phyloP scores from a whole-genome alignment of 139 green algal species.

The Pleodorina starrii region DNA sequence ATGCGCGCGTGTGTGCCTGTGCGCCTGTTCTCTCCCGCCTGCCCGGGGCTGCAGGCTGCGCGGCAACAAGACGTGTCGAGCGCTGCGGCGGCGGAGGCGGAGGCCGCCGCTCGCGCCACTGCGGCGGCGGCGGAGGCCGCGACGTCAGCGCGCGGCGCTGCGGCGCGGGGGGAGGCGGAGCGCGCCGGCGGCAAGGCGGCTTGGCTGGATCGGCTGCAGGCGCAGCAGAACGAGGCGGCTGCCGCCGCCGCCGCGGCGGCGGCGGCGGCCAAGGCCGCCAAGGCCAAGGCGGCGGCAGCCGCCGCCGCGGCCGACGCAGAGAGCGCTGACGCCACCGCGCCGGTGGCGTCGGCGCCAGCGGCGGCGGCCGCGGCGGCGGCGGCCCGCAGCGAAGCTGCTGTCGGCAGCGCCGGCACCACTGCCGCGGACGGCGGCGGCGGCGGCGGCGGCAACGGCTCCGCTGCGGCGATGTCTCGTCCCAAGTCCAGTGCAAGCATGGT shows the following conservation, averaged over 20 bases:
- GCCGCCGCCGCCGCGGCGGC: not conserved
- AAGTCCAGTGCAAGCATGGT: slow-evolving; percentile 6
- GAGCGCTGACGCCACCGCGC: not conserved
- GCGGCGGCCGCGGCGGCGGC: not conserved
- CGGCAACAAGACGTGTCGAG: too few relatives aligned
- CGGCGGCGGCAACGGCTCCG: not conserved
- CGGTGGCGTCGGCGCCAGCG: not conserved
- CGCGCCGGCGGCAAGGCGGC: not conserved
- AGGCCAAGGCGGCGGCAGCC: not conserved
- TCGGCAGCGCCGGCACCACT: not conserved
- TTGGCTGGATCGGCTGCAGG: slow-evolving; percentile 29
- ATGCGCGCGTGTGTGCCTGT: too few relatives aligned
- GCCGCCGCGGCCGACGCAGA: not conserved
- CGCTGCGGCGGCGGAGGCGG: too few relatives aligned
- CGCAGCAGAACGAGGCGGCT: slow-evolving; percentile 11
- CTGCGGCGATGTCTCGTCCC: too few relatives aligned
- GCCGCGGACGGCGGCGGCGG: not conserved
- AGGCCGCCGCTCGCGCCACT: too few relatives aligned
- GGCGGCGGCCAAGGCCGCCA: not conserved
- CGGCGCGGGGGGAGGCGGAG: not conserved
- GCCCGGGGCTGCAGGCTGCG: too few relatives aligned
- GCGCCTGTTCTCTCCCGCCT: too few relatives aligned
- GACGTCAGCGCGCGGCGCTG: not conserved
- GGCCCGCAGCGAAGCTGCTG: too few relatives aligned
- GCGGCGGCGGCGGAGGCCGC: too few relatives aligned